phyloP scores from a whole-genome alignment of 345 rosid species.

The Lagerstroemia speciosa region DNA sequence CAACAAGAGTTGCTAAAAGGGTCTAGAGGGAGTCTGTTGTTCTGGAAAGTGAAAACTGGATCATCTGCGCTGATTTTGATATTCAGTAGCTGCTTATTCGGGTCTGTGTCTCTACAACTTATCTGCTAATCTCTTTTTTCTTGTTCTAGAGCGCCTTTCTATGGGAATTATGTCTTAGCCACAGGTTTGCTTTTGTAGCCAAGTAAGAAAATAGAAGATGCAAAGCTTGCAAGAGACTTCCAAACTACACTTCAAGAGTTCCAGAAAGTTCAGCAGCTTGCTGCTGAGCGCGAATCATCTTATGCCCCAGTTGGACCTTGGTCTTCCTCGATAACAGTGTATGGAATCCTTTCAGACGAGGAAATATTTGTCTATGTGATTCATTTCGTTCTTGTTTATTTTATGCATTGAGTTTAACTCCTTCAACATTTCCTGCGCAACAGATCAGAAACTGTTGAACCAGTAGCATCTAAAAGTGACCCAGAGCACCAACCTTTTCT shows the following conservation, averaged over 20 bases:
- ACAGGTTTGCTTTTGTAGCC: conserved; percentile 19
- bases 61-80: neutral
- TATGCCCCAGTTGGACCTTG: conserved; percentile 45
- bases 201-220: conserved; percentile 57
- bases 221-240: conserved; percentile 61
- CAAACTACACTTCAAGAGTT: conserved; percentile 49
- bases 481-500: conserved; percentile 41
- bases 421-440: neutral
- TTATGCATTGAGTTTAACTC: too few species aligned
- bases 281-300: conserved; percentile 56
- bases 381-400: too few species aligned
- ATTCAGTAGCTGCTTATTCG: neutral
- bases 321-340: conserved; percentile 26
- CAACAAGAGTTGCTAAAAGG: too few species aligned
- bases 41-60: neutral
- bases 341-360: neutral
- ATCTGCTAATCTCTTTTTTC: neutral
- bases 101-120: neutral
- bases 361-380: neutral
- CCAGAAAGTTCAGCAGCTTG: conserved; percentile 60
- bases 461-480: conserved; percentile 14
- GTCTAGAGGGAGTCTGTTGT: neutral
- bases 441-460: conserved; percentile 33
- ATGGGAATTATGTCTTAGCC: neutral
- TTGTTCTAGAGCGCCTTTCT: neutral